phyloP scores from a whole-genome alignment of 2,329 filamentous ascomycete genomes.

The Fusarium setosum region DNA sequence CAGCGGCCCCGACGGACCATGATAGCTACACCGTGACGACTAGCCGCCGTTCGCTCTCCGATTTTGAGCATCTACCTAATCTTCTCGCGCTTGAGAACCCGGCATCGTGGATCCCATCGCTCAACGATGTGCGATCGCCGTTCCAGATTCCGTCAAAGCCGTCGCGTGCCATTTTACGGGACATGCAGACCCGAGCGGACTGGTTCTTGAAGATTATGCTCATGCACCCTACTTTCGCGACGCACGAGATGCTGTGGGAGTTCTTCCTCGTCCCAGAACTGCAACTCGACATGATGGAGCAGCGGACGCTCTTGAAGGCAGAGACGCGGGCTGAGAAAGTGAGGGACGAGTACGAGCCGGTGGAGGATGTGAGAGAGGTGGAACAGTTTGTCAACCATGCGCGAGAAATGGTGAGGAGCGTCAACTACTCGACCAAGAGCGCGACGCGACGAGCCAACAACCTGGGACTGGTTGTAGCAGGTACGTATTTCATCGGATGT shows the following conservation, averaged over 20 bases:
- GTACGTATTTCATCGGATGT: conserved; percentile 53
- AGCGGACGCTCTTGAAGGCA: conserved; percentile 88
- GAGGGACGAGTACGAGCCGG: conserved; percentile 86
- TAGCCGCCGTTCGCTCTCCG: conserved; percentile 84
- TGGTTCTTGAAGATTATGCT: conserved; percentile 89
- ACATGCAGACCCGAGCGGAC: conserved; percentile 88
- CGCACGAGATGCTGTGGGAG: conserved; percentile 98
- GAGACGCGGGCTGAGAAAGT: conserved; percentile 86
- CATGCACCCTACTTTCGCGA: conserved; percentile 90
- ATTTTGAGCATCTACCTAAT: conserved; percentile 91
- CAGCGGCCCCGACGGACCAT: conserved; percentile 84
- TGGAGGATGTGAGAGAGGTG: conserved; percentile 86
- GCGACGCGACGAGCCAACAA: conserved; percentile 84
- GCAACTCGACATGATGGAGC: conserved; percentile 88
- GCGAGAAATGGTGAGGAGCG: conserved; percentile 85
- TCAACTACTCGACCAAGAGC: conserved; percentile 85
- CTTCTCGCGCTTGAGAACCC: conserved; percentile 91
- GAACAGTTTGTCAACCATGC: conserved; percentile 94
- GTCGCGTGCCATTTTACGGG: conserved; percentile 85
- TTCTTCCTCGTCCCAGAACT: conserved; percentile 98
- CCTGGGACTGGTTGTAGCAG: conserved; percentile 71
- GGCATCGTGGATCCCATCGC: conserved; percentile 90
- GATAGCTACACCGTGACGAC: conserved; percentile 94
- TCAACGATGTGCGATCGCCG: conserved; percentile 82
- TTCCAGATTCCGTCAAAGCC: conserved; percentile 95